A percentile compares a stretch with the other conserved stretches of the same genome.
These are phyloP conservation scores for Cyberlindnera lachancei DNA, from an alignment of 805 yeast species.

Conservation along the genomic window DNA sequence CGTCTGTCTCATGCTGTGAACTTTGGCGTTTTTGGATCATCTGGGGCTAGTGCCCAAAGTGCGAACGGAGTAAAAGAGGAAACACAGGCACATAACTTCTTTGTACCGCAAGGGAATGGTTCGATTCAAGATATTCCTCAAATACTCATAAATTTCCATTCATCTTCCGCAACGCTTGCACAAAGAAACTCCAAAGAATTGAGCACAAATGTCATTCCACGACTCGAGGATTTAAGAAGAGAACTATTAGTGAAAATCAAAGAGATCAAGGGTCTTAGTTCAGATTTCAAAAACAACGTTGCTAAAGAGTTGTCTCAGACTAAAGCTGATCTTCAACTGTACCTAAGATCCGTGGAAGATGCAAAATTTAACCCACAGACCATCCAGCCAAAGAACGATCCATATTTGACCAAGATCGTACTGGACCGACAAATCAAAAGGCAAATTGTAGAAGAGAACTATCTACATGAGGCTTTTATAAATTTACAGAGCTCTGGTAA, in stretches of 20 bases:
- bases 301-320: conserved; percentile 63
- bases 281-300: conserved; percentile 78
- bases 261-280: conserved; percentile 74
- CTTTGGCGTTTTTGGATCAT: conserved; percentile 26
- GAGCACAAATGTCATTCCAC: conserved; percentile 52
- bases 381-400: conserved; percentile 59
- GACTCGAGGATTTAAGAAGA: conserved; percentile 59
- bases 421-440: conserved; percentile 72
- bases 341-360: conserved; percentile 54
- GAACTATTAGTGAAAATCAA: conserved; percentile 80
- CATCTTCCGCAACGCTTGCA: conserved; percentile 50
- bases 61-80: conserved; percentile 2
- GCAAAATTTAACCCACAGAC: conserved; percentile 41
- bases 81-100: conserved; percentile 32
- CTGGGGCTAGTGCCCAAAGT: not conserved
- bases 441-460: conserved; percentile 79
- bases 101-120: conserved; percentile 70
- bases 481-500: conserved; percentile 84
- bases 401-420: conserved; percentile 63
- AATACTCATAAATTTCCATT: conserved; percentile 57
- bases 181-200: conserved; percentile 53
- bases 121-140: conserved; percentile 82
- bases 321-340: conserved; percentile 45
- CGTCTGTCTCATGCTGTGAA: conserved; percentile 73
- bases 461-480: conserved; percentile 78